Evolutionary conservation across 1,139 yeast species (phyloP).

Genomic region (Yamadazyma kanchanaburiensis): DNA sequence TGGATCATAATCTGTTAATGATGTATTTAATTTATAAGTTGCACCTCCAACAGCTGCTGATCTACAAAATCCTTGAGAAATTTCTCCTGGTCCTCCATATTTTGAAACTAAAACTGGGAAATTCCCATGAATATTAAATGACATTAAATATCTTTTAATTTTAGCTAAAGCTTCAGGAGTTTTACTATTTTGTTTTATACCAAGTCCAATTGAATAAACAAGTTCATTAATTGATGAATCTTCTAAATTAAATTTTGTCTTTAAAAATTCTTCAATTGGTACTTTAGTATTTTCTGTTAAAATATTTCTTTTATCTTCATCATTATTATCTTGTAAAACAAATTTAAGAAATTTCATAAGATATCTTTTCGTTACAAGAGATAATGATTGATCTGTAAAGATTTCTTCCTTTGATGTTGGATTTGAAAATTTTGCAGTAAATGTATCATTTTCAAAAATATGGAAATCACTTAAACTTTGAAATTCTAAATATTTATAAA

Average conservation of each 20-base stretch:
- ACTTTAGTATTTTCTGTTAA: conserved; percentile 55
- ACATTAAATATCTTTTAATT: conserved; percentile 75
- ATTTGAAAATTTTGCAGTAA: conserved; percentile 71
- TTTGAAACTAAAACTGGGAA: conserved; percentile 91
- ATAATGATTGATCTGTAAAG: conserved; percentile 81
- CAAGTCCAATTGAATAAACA: conserved; percentile 80
- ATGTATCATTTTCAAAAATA: conserved; percentile 85
- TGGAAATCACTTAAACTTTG: conserved; percentile 87
- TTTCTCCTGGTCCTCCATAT: conserved; percentile 95
- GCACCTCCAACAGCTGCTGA: conserved; percentile 99
- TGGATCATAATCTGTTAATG: conserved; percentile 62
- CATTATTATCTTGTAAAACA: conserved; percentile 65
- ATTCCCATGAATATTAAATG: conserved; percentile 91
- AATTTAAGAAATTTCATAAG: conserved; percentile 93
- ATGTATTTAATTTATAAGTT: conserved; percentile 78
- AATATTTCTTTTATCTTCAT: conserved; percentile 38
- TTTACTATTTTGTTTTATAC: conserved; percentile 54
- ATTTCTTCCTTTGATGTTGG: conserved; percentile 80
- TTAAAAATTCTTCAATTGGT: conserved; percentile 58
- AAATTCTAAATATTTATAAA: conserved; percentile 87
- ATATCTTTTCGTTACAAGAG: conserved; percentile 73
- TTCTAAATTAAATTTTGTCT: conserved; percentile 65
- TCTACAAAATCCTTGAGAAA: conserved; percentile 95
- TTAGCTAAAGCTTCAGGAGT: conserved; percentile 76
- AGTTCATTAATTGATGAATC: conserved; percentile 77